Conservation (phyloP, 148 eudicot species). For the Diospyros kaki region DNA sequence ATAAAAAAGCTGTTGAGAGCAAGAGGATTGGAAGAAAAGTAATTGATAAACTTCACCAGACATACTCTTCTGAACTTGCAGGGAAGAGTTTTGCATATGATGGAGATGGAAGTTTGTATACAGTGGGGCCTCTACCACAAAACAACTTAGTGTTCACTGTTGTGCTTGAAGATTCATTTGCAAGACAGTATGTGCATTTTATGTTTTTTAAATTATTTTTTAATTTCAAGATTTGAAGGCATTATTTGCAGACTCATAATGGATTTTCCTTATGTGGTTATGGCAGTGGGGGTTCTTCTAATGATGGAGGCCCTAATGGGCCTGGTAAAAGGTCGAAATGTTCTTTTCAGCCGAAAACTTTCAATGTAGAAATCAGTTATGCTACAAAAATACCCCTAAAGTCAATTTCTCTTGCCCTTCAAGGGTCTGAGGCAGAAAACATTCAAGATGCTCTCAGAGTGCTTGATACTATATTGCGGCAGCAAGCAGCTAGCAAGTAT, state of each 20-base stretch:
- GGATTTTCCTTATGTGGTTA: conserved; percentile 8
- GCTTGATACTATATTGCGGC: conserved; percentile 61
- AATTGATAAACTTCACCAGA: conserved; percentile 46
- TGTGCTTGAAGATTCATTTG: conserved; percentile 55
- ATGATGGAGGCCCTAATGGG: conserved; percentile 27
- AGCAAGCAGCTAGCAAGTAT: conserved; percentile 62
- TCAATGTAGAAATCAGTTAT: conserved; percentile 58
- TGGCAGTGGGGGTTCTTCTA: conserved; percentile 31
- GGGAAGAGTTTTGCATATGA: conserved; percentile 61
- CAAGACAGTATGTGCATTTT: conserved; percentile 37
- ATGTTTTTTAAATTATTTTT: not conserved
- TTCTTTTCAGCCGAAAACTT: conserved; percentile 43
- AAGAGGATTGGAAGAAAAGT: conserved; percentile 51
- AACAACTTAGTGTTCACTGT: conserved; percentile 48
- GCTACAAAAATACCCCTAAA: conserved; percentile 47
- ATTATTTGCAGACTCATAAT: not conserved
- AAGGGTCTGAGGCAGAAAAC: conserved; percentile 39
- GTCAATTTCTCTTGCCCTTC: conserved; percentile 32
- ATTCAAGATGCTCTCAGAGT: conserved; percentile 57
- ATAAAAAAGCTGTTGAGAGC: conserved; percentile 44
- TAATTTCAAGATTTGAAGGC: not conserved
- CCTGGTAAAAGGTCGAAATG: conserved; percentile 55
- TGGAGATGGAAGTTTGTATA: conserved; percentile 66
- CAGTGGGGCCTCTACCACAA: conserved; percentile 60
- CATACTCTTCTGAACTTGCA: conserved; percentile 46